Conservation (phyloP, 2,329 filamentous ascomycete genomes). For the Fusarium udum region DNA sequence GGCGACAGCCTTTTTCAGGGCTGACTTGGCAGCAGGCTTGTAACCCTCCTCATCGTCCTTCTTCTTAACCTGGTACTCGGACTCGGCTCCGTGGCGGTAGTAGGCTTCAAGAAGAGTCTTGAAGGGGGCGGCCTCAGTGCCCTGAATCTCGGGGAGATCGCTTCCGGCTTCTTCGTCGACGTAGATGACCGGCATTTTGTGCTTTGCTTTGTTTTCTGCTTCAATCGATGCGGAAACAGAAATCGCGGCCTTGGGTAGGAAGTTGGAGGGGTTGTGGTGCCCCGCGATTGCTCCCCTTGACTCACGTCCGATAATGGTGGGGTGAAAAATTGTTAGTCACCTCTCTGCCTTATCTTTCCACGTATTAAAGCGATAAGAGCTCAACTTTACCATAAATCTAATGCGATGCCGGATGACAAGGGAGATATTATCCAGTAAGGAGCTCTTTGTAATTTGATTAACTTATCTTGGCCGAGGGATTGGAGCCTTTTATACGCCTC, state of each 20-base stretch:
- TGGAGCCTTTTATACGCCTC: no score
- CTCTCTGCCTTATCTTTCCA: slow-evolving; percentile 15
- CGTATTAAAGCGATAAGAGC: slow-evolving; percentile 8
- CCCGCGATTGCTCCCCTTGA: slow-evolving; percentile 32
- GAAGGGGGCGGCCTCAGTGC: slow-evolving; percentile 78
- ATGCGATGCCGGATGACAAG: not conserved
- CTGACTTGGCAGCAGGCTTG: slow-evolving; percentile 44
- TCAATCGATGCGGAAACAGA: slow-evolving; percentile 20
- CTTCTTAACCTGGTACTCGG: slow-evolving; percentile 58
- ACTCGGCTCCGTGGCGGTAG: slow-evolving; percentile 54
- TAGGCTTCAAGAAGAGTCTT: slow-evolving; percentile 83
- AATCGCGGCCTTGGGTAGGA: slow-evolving; percentile 18
- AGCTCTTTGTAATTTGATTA: not conserved
- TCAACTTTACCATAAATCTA: not conserved
- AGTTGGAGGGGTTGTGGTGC: slow-evolving; percentile 29
- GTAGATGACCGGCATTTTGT: slow-evolving; percentile 49
- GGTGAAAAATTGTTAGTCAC: slow-evolving; percentile 37
- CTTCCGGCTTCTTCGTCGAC: slow-evolving; percentile 81
- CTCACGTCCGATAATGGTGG: slow-evolving; percentile 36
- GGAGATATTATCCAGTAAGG: not conserved
- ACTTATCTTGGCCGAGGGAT: no score
- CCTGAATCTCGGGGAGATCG: slow-evolving; percentile 74
- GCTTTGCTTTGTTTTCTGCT: not conserved
- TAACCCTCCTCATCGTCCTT: slow-evolving; percentile 43
- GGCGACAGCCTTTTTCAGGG: slow-evolving; percentile 43